phyloP scores from a whole-genome alignment of 129 eudicot species.

The Flaveria bidentis region DNA sequence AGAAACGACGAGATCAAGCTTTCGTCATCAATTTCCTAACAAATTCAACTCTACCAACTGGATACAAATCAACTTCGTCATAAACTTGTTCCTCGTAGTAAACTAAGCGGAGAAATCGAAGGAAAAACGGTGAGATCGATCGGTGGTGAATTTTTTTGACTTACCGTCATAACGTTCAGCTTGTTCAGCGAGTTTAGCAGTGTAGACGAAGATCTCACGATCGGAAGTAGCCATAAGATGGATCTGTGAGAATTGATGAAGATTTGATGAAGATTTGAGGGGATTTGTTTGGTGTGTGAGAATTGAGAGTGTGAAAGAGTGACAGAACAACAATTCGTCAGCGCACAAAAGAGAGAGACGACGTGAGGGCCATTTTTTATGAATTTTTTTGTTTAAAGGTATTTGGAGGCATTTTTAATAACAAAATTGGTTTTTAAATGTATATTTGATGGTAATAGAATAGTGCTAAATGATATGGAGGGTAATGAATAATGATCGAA shows the following conservation, averaged over 20 bases:
- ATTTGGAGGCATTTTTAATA: conserved; percentile 6
- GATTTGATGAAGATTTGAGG: not conserved
- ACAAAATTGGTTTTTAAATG: not conserved
- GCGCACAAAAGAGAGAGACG: conserved; percentile 26
- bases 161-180: conserved; percentile 39
- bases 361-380: conserved; percentile 18
- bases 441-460: not conserved
- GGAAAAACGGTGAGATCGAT: not conserved
- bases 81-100: not conserved
- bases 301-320: not conserved
- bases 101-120: conserved; percentile 2
- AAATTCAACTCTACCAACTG: not conserved
- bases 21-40: not conserved
- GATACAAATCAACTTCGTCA: not conserved
- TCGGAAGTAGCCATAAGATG: conserved; percentile 35
- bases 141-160: not conserved
- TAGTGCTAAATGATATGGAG: too few relatives aligned
- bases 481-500: too few relatives aligned
- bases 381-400: not conserved
- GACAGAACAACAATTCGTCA: conserved; percentile 23
- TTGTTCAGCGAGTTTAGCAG: conserved; percentile 43
- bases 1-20: not conserved
- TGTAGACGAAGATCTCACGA: conserved; percentile 37
- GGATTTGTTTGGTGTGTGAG: not conserved
- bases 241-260: conserved; percentile 23